Base-by-base conservation (phyloP, 2,329 filamentous ascomycete species). In the Hypoxylon sp. region DNA sequence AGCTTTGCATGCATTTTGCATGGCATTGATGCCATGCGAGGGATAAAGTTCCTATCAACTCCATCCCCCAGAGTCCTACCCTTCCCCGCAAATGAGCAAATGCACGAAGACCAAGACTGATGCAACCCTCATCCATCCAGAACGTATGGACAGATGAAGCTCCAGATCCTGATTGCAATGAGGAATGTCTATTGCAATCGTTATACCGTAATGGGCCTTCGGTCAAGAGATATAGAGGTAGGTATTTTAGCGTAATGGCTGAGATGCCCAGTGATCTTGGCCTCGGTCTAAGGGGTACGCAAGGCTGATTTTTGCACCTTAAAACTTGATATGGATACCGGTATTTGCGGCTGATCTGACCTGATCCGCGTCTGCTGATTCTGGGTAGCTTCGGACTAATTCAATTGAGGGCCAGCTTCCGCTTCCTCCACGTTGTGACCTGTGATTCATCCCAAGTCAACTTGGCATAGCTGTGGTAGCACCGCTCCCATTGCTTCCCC, bases 291-390 rank as follows among this genome's bases (percentile, higher is more conserved):
- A 28, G 28, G 23, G 23, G 6, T 25, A 56, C 51, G 51, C 52
- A 58, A 68, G 65, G 65, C 65, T 65, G 59, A 68, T 60, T 60
- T 23, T 56, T 46, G 30, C 43, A 62, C 14, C 34, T 60, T 38
- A 19, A 53, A 51, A 19, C 46, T 25, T 5, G 36, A 57, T 56
- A 17, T 43, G 34, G 41, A 17, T 50, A 51, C 52, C 62, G 60
- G 53, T 62, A 43, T 55, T 36, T 23, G 19, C 62, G 65, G 65
- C 65, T 68, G 51, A 63, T 25, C 21, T 23, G 5, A 17, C 14
- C 28, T 41, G 28, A 41, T 25, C 38, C 13, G 13, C 30, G 17
- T 55, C 62, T 65, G 21, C 50, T 60, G 51, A 65, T 52, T 32
- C 41, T 21, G n/a, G 21, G 41, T 46, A 57, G 17, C 46, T 21